Evolutionary conservation across 2,329 filamentous ascomycete genomes (phyloP), one percentile per base, ranked within the genome.

Genomic region (Colletotrichum limetticola): DNA sequence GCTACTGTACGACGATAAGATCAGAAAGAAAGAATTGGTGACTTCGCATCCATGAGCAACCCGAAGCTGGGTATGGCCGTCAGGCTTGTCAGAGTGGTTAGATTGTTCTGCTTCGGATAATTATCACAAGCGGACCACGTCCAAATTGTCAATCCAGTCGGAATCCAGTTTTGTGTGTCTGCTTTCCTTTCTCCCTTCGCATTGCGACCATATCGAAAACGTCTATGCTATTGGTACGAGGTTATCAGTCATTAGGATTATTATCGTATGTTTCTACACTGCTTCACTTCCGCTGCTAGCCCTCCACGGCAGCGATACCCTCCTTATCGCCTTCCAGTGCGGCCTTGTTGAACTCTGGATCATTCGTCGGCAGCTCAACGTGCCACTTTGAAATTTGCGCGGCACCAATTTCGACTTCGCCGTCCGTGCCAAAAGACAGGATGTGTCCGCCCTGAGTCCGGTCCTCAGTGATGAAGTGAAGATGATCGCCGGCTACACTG

Each of bases 381-480:
- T 78, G 78, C 49, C 82, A 76, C 58, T 74, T 78, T 9, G 77
- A 75, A 35, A 82, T 77, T 26, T 75, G 74, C 22, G 81, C 78
- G 2, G 77, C 79, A 5, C 53, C 69, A 1, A 82, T 73, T 2
- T 78, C 76, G 26, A 82, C 78, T 56, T 80, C 78, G 19, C 78
- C 80, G 1, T 78, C 79, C 14, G 79, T 79, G 30, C 78, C 77
- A 5, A 82, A 66, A 4, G 67, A 78, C 58, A 82, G 72, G 49
- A 83, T 75, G 46, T 83, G 81, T 0, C 81, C 81, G 1, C 80
- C 81, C 4, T 68, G 72, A 30, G 75, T 74, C 49, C 78, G 74
- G 68, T 82, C 80, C 53, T 78, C 77, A 24, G 68, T 78, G 73
- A 83, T 81, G 59, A 82, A 82, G 59, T 83, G 81, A 57, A 83